phyloP scores from a whole-genome alignment of 768 basidiomycete species.

The Amanita fuliginea region DNA sequence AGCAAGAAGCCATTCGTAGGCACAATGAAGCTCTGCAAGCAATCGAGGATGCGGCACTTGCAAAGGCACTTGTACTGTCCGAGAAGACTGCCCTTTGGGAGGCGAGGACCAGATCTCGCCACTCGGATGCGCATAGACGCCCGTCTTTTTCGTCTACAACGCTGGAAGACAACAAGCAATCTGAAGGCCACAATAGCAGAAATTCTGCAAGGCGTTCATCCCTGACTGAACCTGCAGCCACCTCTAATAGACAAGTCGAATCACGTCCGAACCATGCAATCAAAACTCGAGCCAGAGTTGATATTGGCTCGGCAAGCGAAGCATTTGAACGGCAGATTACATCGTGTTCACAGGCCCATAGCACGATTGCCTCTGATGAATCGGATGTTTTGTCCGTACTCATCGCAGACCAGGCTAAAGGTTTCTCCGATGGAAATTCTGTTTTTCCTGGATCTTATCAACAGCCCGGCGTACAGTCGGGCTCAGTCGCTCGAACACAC shows the following conservation, averaged over 20 bases:
- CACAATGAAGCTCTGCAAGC: conserved; percentile 5
- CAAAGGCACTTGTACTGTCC: conserved; percentile 1
- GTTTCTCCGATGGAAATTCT: not conserved
- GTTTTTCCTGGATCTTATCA: not conserved
- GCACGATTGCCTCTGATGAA: not conserved
- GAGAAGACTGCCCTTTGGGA: conserved; percentile 6
- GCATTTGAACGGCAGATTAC: not conserved
- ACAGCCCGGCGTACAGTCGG: not conserved
- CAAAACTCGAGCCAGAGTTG: not conserved
- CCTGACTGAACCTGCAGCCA: not conserved
- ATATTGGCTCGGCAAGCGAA: not conserved
- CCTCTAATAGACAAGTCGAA: not conserved
- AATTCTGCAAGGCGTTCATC: not conserved
- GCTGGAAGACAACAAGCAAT: not conserved
- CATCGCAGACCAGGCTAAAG: not conserved
- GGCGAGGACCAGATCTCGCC: not conserved
- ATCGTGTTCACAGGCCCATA: not conserved
- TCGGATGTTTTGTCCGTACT: not conserved
- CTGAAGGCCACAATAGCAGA: not conserved
- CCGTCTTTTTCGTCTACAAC: not conserved
- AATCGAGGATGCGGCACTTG: conserved; percentile 5
- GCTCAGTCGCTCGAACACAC: not conserved
- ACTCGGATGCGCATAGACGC: not conserved
- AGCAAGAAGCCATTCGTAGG: conserved; percentile 3
- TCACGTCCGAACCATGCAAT: not conserved